Conservation (phyloP, 441 rosid genomes). For the Populus hybrid region DNA sequence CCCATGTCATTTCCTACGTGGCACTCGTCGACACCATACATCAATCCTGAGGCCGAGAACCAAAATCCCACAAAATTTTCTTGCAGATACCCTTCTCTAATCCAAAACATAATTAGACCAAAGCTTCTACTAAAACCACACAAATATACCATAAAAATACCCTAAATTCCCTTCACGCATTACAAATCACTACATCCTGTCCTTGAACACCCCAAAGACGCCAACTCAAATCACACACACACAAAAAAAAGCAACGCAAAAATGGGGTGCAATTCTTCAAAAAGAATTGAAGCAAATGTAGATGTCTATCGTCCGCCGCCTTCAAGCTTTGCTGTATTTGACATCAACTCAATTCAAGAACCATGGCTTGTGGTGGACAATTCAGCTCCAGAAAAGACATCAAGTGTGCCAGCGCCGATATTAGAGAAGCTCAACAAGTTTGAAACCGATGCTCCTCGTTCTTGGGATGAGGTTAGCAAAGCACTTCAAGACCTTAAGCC, state of each 20-base stretch:
- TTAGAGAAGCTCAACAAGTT: conserved; percentile 54
- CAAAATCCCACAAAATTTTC: not conserved
- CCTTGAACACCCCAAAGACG: not conserved
- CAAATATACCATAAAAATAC: not conserved
- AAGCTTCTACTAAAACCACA: conserved; percentile 5
- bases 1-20: not conserved
- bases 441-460: conserved; percentile 60
- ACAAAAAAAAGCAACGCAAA: not conserved
- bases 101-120: not conserved
- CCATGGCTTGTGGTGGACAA: conserved; percentile 60
- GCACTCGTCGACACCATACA: conserved; percentile 23
- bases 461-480: conserved; percentile 95
- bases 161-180: not conserved
- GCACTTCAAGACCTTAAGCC: conserved; percentile 69
- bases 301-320: conserved; percentile 74
- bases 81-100: not conserved
- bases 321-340: conserved; percentile 73
- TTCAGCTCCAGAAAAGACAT: conserved; percentile 21
- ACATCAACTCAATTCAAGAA: conserved; percentile 72
- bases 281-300: conserved; percentile 46
- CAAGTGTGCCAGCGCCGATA: conserved; percentile 38
- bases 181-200: not conserved
- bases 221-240: not conserved
- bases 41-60: conserved; percentile 19
- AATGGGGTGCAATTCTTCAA: conserved; percentile 86